These are phyloP conservation scores for Saturnispora dispora DNA, from an alignment of 805 yeast species.

Conservation along the genomic window DNA sequence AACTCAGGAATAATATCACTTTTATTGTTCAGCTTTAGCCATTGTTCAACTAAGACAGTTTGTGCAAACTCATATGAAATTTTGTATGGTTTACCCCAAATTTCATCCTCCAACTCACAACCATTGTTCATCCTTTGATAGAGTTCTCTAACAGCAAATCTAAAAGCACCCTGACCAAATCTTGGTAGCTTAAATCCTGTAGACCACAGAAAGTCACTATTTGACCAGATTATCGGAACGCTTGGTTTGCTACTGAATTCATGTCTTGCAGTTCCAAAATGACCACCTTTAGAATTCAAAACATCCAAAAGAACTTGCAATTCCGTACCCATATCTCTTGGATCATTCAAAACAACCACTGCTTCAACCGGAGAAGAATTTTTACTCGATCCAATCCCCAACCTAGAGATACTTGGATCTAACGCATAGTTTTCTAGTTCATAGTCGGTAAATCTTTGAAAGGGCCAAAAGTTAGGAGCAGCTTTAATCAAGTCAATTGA, in stretches of 20 bases:
- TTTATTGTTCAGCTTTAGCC: slow-evolving; percentile 29
- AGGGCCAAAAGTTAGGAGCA: slow-evolving; percentile 56
- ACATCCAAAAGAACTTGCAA: slow-evolving; percentile 67
- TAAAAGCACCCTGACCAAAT: slow-evolving; percentile 86
- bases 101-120: slow-evolving; percentile 37
- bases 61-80: slow-evolving; percentile 79
- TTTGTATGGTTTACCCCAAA: slow-evolving; percentile 74
- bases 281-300: slow-evolving; percentile 52
- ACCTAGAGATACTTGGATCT: slow-evolving; percentile 20
- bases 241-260: slow-evolving; percentile 36
- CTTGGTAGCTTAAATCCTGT: slow-evolving; percentile 69
- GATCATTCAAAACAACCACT: slow-evolving; percentile 76
- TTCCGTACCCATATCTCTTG: slow-evolving; percentile 84
- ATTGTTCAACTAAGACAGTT: slow-evolving; percentile 44
- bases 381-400: slow-evolving; percentile 14
- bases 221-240: slow-evolving; percentile 61
- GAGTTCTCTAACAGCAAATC: slow-evolving; percentile 51
- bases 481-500: slow-evolving; percentile 61
- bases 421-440: slow-evolving; percentile 36
- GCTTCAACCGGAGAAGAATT: slow-evolving; percentile 50
- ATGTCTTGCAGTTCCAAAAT: slow-evolving; percentile 53
- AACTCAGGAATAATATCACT: slow-evolving; percentile 36
- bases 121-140: slow-evolving; percentile 36
- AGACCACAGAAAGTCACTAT: slow-evolving; percentile 88
- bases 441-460: slow-evolving; percentile 41